Conservation (phyloP, 169 alveolate genomes). For the Plasmodium adleri region DNA sequence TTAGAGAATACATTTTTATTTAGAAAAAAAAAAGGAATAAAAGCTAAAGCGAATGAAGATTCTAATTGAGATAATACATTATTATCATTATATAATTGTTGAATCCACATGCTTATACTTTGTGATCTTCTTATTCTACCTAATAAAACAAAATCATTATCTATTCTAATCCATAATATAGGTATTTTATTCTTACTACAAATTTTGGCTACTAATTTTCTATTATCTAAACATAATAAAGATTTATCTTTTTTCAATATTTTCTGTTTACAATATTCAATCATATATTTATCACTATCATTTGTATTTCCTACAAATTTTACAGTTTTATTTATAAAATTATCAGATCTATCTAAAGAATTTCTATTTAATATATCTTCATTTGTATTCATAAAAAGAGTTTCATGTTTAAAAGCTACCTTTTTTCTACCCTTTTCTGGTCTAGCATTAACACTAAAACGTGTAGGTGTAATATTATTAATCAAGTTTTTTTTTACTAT, state of each 20-base stretch:
- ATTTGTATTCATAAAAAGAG: constrained; percentile 17
- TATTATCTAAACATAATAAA: constrained; percentile 83
- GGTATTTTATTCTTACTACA: constrained; percentile 89
- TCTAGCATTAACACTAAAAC: constrained; percentile 86
- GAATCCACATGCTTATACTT: constrained; percentile 91
- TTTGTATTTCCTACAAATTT: constrained; percentile 79
- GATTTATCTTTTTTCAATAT: constrained; percentile 78
- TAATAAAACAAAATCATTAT: constrained; percentile 81
- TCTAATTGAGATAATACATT: constrained; percentile 85
- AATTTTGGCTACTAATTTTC: constrained; percentile 89
- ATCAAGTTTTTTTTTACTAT: constrained; percentile 78
- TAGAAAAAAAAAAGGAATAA: constrained; percentile 68
- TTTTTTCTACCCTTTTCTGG: constrained; percentile 87
- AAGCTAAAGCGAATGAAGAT: constrained; percentile 82
- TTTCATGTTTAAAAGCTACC: constrained; percentile 75
- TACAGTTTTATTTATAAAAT: constrained; percentile 45
- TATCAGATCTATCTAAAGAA: constrained; percentile 1
- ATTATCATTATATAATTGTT: constrained; percentile 88
- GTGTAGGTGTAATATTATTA: constrained; percentile 66
- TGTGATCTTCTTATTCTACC: constrained; percentile 87
- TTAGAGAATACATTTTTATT: constrained; percentile 19
- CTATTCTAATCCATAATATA: constrained; percentile 88
- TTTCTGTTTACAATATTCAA: constrained; percentile 79
- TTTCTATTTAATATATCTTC: constrained; percentile 25
- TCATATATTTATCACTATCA: constrained; percentile 79